phyloP scores from a whole-genome alignment of 2,329 filamentous ascomycete genomes.

The Apiospora malaysiana region DNA sequence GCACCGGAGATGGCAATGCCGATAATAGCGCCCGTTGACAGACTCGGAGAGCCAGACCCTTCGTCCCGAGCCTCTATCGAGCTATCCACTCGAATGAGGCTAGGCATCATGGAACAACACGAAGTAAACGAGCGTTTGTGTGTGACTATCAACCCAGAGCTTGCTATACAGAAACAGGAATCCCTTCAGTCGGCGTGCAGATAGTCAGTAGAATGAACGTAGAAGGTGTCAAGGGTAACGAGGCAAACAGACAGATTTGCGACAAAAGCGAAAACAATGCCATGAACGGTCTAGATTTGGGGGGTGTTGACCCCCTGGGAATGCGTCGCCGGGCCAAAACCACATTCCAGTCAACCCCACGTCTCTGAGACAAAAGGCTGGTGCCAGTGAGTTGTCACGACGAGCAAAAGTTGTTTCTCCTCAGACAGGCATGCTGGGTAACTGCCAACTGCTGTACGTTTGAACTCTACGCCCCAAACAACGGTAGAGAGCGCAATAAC shows the following conservation, averaged over 20 bases:
- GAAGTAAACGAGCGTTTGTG: not conserved
- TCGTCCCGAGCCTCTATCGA: slow-evolving; percentile 6
- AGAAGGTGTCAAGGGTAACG: not conserved
- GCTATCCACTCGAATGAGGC: not conserved
- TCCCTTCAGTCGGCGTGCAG: not conserved
- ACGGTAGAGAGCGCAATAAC: not conserved
- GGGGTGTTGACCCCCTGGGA: not conserved
- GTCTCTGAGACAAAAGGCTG: slow-evolving; percentile 21
- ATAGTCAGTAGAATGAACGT: not conserved
- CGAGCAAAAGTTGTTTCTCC: not conserved
- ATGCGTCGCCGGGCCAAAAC: slow-evolving; percentile 8
- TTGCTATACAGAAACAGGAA: not conserved
- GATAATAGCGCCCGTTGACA: slow-evolving; percentile 45
- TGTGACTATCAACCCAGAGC: not conserved
- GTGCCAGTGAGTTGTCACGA: slow-evolving; percentile 4
- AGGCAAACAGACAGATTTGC: not conserved
- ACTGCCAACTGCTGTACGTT: not conserved
- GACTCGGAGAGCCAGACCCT: slow-evolving; percentile 9
- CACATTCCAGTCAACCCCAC: slow-evolving; percentile 19
- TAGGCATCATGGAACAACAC: not conserved
- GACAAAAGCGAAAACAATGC: not conserved
- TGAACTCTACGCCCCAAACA: not conserved
- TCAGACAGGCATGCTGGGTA: not conserved
- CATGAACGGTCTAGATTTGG: slow-evolving; percentile 8
- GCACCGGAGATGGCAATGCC: slow-evolving; percentile 56